Conservation (phyloP, 2,329 filamentous ascomycete species). For the Thyridium curvatum region DNA sequence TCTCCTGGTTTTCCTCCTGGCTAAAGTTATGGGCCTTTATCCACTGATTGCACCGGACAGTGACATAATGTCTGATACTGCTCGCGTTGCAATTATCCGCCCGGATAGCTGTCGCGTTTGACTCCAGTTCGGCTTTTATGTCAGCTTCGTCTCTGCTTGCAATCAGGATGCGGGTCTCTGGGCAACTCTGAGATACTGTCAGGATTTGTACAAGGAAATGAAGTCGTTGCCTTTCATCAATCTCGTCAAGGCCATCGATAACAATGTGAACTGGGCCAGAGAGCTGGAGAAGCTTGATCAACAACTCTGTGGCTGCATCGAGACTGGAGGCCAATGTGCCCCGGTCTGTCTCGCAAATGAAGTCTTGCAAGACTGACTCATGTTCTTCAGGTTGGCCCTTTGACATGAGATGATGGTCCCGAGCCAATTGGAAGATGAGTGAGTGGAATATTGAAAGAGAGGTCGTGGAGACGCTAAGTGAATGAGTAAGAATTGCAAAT, state of each 20-base stretch:
- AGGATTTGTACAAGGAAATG: slow-evolving; percentile 8
- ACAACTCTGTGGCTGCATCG: slow-evolving; percentile 13
- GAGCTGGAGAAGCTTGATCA: slow-evolving; percentile 13
- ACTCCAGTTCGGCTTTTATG: too few species aligned
- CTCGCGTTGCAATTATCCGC: slow-evolving; percentile 13
- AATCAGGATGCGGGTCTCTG: slow-evolving; percentile 12
- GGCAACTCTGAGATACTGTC: slow-evolving; percentile 5
- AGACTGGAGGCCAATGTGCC: too few species aligned
- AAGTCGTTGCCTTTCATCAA: slow-evolving; percentile 10
- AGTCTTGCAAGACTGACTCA: too few species aligned
- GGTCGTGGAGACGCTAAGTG: slow-evolving; percentile 2
- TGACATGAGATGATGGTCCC: too few species aligned
- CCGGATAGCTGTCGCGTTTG: too few species aligned
- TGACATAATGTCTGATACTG: slow-evolving; percentile 16
- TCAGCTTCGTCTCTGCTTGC: slow-evolving; percentile 15
- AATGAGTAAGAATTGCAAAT: slow-evolving; percentile 12
- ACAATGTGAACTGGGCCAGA: slow-evolving; percentile 13
- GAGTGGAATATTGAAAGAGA: slow-evolving; percentile 11
- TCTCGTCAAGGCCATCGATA: slow-evolving; percentile 23
- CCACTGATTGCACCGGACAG: not conserved
- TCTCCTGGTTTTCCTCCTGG: not conserved
- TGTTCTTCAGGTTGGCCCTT: too few species aligned
- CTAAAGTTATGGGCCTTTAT: not conserved
- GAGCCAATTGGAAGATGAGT: slow-evolving; percentile 11
- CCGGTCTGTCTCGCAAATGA: too few species aligned